Conservation (phyloP, 768 basidiomycete genomes). For the Trichaptum fuscoviolaceum region DNA sequence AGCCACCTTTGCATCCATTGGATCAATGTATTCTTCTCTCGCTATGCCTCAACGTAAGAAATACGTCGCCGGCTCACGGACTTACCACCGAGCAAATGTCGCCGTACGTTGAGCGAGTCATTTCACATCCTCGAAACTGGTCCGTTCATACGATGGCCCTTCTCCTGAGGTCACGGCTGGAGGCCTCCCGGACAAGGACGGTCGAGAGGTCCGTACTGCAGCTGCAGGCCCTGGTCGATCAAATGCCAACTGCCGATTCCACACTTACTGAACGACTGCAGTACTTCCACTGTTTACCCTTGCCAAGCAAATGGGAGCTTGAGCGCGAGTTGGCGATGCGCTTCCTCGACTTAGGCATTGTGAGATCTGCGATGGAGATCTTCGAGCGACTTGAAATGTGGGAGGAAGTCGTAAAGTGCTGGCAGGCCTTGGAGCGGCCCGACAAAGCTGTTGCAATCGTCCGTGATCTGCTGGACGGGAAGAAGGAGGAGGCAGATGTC, state of each 20-base stretch:
- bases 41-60: constrained; percentile 85
- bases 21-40: constrained; percentile 92
- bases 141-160: constrained; percentile 95
- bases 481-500: constrained; percentile 75
- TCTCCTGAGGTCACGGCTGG: constrained; percentile 86
- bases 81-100: constrained; percentile 90
- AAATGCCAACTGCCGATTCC: constrained; percentile 89
- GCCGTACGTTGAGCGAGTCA: constrained; percentile 85
- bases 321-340: constrained; percentile 84
- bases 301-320: constrained; percentile 92
- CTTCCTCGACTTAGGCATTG: constrained; percentile 80
- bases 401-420: constrained; percentile 93
- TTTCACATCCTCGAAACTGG: constrained; percentile 91
- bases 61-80: constrained; percentile 85
- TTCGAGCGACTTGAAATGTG: constrained; percentile 97
- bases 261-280: constrained; percentile 64
- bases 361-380: constrained; percentile 87
- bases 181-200: constrained; percentile 83
- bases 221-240: constrained; percentile 92
- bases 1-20: constrained; percentile 85
- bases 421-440: constrained; percentile 71
- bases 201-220: constrained; percentile 91
- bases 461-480: constrained; percentile 77
- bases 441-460: constrained; percentile 81
- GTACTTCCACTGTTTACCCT: constrained; percentile 73